phyloP scores from a whole-genome alignment of 2,329 filamentous ascomycete species.

The Bipolaris victoriae region DNA sequence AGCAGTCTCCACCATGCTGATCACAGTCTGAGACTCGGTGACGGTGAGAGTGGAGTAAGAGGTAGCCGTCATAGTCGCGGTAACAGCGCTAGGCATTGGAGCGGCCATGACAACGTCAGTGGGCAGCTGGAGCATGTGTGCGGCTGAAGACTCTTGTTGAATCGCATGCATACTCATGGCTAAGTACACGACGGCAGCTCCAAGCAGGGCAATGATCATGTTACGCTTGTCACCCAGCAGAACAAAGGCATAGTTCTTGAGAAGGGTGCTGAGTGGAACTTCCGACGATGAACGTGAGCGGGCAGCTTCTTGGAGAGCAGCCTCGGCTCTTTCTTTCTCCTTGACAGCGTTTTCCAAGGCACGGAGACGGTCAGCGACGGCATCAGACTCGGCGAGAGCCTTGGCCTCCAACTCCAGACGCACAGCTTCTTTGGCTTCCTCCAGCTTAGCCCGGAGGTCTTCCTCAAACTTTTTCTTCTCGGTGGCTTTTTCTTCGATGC shows the following conservation, averaged over 20 bases:
- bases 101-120: slow-evolving; percentile 6
- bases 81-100: slow-evolving; percentile 24
- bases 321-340: slow-evolving; percentile 22
- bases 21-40: slow-evolving; percentile 25
- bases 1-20: slow-evolving; percentile 9
- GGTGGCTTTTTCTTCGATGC: slow-evolving; percentile 36
- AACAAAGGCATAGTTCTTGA: slow-evolving; percentile 61
- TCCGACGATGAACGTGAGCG: slow-evolving; percentile 40
- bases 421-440: slow-evolving; percentile 43
- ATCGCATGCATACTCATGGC: slow-evolving; percentile 32
- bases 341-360: slow-evolving; percentile 38
- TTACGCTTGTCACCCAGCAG: slow-evolving; percentile 62
- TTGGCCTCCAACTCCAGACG: slow-evolving; percentile 42
- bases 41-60: slow-evolving; percentile 37
- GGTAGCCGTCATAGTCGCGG: slow-evolving; percentile 33
- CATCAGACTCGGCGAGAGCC: slow-evolving; percentile 34
- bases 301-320: slow-evolving; percentile 11
- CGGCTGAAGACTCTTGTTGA: slow-evolving; percentile 12
- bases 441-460: slow-evolving; percentile 34
- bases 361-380: slow-evolving; percentile 39
- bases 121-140: slow-evolving; percentile 12
- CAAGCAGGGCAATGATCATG: slow-evolving; percentile 56
- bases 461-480: slow-evolving; percentile 39
- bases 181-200: slow-evolving; percentile 52
- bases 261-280: slow-evolving; percentile 58